Base-by-base conservation (phyloP, 2,329 filamentous ascomycete species). In the Hyphodiscus sp. region DNA sequence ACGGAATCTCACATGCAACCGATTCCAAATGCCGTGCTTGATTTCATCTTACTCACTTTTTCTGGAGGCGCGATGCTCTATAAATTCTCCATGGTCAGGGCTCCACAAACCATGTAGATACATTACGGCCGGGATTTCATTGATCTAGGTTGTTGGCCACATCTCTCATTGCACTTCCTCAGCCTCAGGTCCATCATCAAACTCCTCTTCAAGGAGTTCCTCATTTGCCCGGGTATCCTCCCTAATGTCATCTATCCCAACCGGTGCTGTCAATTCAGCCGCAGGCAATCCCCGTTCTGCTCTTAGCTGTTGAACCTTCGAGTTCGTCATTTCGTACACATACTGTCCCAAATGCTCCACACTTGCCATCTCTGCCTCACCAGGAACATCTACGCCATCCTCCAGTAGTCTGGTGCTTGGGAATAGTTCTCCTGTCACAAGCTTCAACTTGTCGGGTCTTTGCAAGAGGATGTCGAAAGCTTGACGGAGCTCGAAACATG, bases 321-420 rank as follows among this genome's bases (percentile, higher is more conserved):
- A 53, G 33, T 86, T 81, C 2, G 91, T 95, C 90, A 99, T 99
- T 70, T 99, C 89, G 68, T 83, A 96, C 20, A 99, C 92, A 69
- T 96, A 99, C 71, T 96, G 87, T 0, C 94, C 94, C 38, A 99
- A 71, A 73, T 99, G 94, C 74, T 99, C 92, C 1, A 97, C 85
- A 33, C 87, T 82, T 63, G 92, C 88, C 89, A 99, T 97, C 19
- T 82, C 76, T 1, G 83, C 85, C 63, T 81, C 78, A 13, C 78
- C 78, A 1, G 76, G 72, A 7, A 81, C 73, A 7, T 74, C 67
- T 9, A 75, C 74, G 18, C 67, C 70, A 1, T 69, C 65, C 11
- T 74, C 68, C 3, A 72, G 47, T n/a, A 68, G 60, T 45, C 89
- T 76, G 51, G 78, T 70, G 0, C 87, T 81, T 0, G 89, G 88